phyloP scores from a whole-genome alignment of 2,329 filamentous ascomycete genomes.

The Trichoderma atroviride region DNA sequence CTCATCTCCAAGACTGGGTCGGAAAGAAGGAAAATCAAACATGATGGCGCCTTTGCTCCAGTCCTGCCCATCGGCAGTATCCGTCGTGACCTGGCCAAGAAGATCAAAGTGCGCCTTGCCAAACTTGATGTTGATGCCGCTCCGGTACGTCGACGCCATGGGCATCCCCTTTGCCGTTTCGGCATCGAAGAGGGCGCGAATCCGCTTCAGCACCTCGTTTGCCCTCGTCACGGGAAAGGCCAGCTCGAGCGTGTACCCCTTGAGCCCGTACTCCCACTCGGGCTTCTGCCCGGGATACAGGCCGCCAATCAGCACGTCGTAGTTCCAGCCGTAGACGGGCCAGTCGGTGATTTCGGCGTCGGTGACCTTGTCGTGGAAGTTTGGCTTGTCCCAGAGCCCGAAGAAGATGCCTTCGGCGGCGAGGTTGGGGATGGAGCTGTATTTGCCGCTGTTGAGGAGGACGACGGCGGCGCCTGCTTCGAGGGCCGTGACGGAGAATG shows the following conservation, averaged over 20 bases:
- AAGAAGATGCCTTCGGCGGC: slow-evolving; percentile 55
- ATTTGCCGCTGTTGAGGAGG: slow-evolving; percentile 52
- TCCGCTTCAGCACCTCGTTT: slow-evolving; percentile 51
- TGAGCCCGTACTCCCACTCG: slow-evolving; percentile 54
- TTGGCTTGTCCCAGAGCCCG: slow-evolving; percentile 51
- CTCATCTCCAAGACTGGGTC: slow-evolving; percentile 49
- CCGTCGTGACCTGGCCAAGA: slow-evolving; percentile 52
- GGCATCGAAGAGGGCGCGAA: slow-evolving; percentile 52
- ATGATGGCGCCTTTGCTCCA: slow-evolving; percentile 54
- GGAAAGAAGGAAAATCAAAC: slow-evolving; percentile 56
- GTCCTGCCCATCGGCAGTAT: slow-evolving; percentile 51
- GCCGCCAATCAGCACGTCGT: slow-evolving; percentile 56
- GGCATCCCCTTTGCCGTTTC: slow-evolving; percentile 46
- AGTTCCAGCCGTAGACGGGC: slow-evolving; percentile 58
- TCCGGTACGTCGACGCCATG: slow-evolving; percentile 55
- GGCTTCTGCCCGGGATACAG: slow-evolving; percentile 52
- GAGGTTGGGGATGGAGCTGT: slow-evolving; percentile 51
- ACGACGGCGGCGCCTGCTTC: slow-evolving; percentile 46
- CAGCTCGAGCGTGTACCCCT: slow-evolving; percentile 53
- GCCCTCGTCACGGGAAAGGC: slow-evolving; percentile 54
- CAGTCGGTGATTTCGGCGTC: slow-evolving; percentile 46
- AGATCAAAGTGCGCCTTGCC: slow-evolving; percentile 53
- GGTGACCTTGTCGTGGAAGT: slow-evolving; percentile 56
- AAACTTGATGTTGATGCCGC: slow-evolving; percentile 57
- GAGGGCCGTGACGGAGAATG: slow-evolving; percentile 51